Conservation (phyloP, 257 asterid genomes). For the Scutellaria galericulata region DNA sequence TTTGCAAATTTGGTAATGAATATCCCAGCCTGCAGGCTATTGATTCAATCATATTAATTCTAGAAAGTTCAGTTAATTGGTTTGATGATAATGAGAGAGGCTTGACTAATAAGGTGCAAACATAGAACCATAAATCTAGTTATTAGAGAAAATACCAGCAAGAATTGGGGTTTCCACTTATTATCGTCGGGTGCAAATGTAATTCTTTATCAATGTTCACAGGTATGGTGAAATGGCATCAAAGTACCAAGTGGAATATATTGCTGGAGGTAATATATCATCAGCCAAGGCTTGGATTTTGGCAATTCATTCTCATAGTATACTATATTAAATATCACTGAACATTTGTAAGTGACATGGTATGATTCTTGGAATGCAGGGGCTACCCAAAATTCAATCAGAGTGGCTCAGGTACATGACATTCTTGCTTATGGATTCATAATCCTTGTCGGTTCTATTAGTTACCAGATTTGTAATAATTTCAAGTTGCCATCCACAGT, state of each 20-base stretch:
- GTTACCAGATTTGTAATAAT: slow-evolving; percentile 8
- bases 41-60: not conserved
- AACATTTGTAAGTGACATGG: slow-evolving; percentile 15
- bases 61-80: not conserved
- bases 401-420: slow-evolving; percentile 85
- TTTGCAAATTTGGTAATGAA: not conserved
- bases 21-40: not conserved
- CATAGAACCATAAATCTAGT: not conserved
- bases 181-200: not conserved
- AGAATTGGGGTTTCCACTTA: not conserved
- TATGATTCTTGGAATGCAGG: slow-evolving; percentile 53
- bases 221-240: slow-evolving; percentile 95
- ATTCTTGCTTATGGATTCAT: slow-evolving; percentile 21
- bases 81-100: not conserved
- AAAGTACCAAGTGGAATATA: slow-evolving; percentile 80
- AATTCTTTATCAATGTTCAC: slow-evolving; percentile 36
- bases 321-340: not conserved
- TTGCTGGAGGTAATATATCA: slow-evolving; percentile 86
- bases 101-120: not conserved
- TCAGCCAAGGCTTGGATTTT: not conserved
- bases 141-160: not conserved
- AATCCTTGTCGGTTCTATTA: not conserved
- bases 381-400: slow-evolving; percentile 93
- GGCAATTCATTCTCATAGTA: slow-evolving; percentile 4
- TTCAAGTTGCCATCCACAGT: slow-evolving; percentile 41